Conservation (phyloP, 345 rosid genomes). For the Syzygium aromaticum region DNA sequence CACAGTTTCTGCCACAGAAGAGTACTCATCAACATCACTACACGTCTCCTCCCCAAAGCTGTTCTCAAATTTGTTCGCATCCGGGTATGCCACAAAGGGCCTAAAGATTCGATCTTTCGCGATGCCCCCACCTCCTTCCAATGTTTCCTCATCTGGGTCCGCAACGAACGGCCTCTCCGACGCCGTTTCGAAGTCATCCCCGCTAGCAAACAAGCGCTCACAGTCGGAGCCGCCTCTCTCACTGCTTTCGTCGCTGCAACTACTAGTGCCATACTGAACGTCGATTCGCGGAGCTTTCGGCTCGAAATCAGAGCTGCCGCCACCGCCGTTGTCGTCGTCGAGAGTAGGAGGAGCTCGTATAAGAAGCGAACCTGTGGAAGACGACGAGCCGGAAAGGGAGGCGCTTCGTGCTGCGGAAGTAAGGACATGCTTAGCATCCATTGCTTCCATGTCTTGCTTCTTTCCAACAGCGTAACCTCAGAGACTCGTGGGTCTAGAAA, state of each 20-base stretch:
- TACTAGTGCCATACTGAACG: constrained; percentile 8
- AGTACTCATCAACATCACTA: constrained; percentile 11
- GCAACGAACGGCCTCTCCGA: constrained; percentile 28
- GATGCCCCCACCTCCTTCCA: constrained; percentile 17
- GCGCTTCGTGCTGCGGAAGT: constrained; percentile 5
- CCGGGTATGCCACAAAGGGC: constrained; percentile 5
- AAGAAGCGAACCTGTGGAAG: constrained; percentile 20
- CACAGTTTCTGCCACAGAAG: not conserved
- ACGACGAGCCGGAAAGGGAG: not conserved
- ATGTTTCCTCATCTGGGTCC: constrained; percentile 23
- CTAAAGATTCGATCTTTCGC: constrained; percentile 11
- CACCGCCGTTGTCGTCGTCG: constrained; percentile 22
- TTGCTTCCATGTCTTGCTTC: not conserved
- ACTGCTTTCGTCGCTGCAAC: constrained; percentile 8
- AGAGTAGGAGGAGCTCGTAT: constrained; percentile 68
- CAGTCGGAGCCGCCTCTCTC: constrained; percentile 29
- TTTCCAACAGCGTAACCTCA: not conserved
- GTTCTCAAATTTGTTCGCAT: constrained; percentile 3
- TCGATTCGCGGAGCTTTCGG: constrained; percentile 11
- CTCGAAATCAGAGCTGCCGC: constrained; percentile 23
- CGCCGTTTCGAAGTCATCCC: constrained; percentile 40
- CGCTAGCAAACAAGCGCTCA: not conserved
- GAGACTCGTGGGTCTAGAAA: not conserved
- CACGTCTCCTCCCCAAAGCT: not conserved
- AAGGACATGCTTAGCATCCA: not conserved